Evolutionary conservation across 2,329 filamentous ascomycete genomes (phyloP), one percentile per base, ranked within the genome.

Genomic region (Dothistroma pini): DNA sequence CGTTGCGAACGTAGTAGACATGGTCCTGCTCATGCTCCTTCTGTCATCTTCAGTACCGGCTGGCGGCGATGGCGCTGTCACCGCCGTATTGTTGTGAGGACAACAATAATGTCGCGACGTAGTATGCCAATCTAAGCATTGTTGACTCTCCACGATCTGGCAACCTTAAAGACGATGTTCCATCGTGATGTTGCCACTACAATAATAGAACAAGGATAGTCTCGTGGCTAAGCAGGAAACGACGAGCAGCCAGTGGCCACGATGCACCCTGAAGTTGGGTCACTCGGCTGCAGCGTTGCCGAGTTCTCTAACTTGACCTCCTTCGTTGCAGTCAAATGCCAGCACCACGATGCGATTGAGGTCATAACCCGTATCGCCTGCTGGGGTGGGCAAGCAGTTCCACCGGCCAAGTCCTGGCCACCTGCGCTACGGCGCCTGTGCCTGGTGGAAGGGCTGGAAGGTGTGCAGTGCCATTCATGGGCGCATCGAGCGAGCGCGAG

Each of bases 391-490:
- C 41, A 44, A 16, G 41, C 41, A 44, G 5, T 19, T 19, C 41
- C 41, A 44, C 41, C 2, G 14, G 41, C 41, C 41, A 2, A 44
- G 41, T 19, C 4, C 41, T 44, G 41, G 1, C n/a, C 41, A 44
- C 41, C 4, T 44, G 41, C 14, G 41, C 41, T 44, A 19, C 41
- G n/a, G 16, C 41, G 41, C 41, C 16, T 19, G 41, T 44, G 16
- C n/a, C n/a, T 44, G 41, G 41, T 44, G 41, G 14, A 19, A 44
- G 10, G 16, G 14, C 41, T 9, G 41, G n/a, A 6, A 44, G 41
- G 41, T 44, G 16, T 44, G 16, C 32, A 22, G 52, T 54, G 25
- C 41, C 52, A 54, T 38, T 38, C 52, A 19, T 54, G 52, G n/a
- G 52, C 52, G 8, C 51, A 53, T 53, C 51, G 19, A 2, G 48